Conservation (phyloP, 257 asterid species). For the Ocimum tenuiflorum region DNA sequence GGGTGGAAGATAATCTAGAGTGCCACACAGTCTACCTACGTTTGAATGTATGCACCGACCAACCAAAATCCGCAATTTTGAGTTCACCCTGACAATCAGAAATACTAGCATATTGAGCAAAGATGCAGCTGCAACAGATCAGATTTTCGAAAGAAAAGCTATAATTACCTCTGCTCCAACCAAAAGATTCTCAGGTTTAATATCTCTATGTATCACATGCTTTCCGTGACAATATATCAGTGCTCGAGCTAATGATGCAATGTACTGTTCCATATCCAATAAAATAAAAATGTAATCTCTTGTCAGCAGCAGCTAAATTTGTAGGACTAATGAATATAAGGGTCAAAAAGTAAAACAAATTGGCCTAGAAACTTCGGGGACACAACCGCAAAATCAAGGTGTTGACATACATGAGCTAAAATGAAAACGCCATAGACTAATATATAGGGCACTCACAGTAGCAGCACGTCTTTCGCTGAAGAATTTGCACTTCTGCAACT, state of each 20-base stretch:
- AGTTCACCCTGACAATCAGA: constrained; percentile 69
- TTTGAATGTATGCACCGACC: constrained; percentile 96
- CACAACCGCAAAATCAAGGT: background rate
- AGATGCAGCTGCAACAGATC: constrained; percentile 18
- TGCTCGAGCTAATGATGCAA: constrained; percentile 91
- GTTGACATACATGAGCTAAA: background rate
- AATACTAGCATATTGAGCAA: constrained; percentile 14
- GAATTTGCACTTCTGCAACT: constrained; percentile 71
- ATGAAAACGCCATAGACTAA: background rate
- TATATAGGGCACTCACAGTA: constrained; percentile 45
- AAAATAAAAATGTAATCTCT: background rate
- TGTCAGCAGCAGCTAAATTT: constrained; percentile 14
- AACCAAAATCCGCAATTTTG: constrained; percentile 93
- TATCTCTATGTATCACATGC: constrained; percentile 92
- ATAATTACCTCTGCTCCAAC: constrained; percentile 78
- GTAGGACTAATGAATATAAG: background rate
- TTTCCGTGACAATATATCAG: constrained; percentile 92
- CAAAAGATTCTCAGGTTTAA: constrained; percentile 92
- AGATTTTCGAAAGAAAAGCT: constrained; percentile 8
- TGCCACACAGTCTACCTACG: constrained; percentile 96
- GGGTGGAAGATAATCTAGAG: constrained; percentile 94
- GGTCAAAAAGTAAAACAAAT: constrained; percentile 1
- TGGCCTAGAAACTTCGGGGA: background rate
- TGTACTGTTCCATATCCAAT: constrained; percentile 51
- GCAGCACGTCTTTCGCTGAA: constrained; percentile 90